Evolutionary conservation across 441 rosid species (phyloP).

Genomic region (Adansonia rubrostipa): DNA sequence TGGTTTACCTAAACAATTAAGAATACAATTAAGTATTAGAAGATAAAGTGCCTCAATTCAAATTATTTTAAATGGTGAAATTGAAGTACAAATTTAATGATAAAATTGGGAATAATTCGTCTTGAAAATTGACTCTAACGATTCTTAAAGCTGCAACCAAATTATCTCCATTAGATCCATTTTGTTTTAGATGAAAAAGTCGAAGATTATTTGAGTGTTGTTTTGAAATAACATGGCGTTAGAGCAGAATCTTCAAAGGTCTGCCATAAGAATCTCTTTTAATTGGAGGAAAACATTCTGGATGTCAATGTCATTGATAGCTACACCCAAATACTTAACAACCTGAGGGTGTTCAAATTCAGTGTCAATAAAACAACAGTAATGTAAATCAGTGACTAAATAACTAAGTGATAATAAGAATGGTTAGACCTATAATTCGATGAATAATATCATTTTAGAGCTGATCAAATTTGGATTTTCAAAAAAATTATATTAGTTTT

Average conservation of each 20-base stretch:
- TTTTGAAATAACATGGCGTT: no score
- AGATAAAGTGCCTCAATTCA: background rate
- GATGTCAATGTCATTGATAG: constrained; percentile 13
- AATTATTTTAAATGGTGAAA: background rate
- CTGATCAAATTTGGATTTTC: no score
- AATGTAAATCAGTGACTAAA: background rate
- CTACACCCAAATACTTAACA: background rate
- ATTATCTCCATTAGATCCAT: no score
- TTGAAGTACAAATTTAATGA: background rate
- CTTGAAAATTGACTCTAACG: background rate
- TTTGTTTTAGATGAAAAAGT: no score
- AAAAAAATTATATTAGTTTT: no score
- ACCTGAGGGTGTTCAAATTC: background rate
- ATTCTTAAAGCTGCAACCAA: no score
- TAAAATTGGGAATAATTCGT: background rate
- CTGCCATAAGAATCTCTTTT: background rate
- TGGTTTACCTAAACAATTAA: background rate
- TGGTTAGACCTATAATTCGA: no score
- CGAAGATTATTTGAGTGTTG: no score
- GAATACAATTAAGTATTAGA: background rate
- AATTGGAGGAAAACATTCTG: constrained; percentile 5
- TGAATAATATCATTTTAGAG: no score
- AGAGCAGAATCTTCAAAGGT: background rate
- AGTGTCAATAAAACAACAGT: background rate
- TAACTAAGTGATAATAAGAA: no score